Evolutionary conservation across 768 basidiomycete genomes (phyloP).

Genomic region (Amanita rimosa): DNA sequence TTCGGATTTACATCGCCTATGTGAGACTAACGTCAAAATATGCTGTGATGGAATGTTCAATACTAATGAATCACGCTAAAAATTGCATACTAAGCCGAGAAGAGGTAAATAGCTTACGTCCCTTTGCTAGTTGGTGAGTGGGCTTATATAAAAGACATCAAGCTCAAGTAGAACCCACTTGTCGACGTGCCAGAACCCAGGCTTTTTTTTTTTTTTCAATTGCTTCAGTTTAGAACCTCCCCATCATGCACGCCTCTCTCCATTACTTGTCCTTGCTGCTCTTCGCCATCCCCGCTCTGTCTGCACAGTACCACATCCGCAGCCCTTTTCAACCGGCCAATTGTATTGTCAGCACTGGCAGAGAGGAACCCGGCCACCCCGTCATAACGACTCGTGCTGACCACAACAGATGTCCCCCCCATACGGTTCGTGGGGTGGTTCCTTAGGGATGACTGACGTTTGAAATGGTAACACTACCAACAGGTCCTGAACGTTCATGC

Average conservation of each 20-base stretch:
- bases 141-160: no score
- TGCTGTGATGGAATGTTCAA: no score
- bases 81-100: no score
- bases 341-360: not conserved
- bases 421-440: not conserved
- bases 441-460: not conserved
- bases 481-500: not conserved
- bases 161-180: no score
- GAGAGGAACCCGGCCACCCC: not conserved
- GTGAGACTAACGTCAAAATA: no score
- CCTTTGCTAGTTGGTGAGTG: no score
- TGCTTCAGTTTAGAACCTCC: no score
- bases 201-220: not conserved
- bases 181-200: no score
- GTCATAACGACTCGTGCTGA: not conserved
- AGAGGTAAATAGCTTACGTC: no score
- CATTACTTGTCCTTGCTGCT: not conserved
- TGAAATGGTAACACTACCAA: no score
- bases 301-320: not conserved
- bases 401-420: not conserved
- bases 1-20: no score
- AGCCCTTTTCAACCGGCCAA: not conserved
- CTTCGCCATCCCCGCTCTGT: not conserved
- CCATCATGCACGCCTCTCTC: not conserved
- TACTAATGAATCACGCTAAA: no score